A percentile compares a stretch with the other conserved stretches of the same genome.
Conservation (phyloP, 148 eudicot species). For the Spergularia bocconei region DNA sequence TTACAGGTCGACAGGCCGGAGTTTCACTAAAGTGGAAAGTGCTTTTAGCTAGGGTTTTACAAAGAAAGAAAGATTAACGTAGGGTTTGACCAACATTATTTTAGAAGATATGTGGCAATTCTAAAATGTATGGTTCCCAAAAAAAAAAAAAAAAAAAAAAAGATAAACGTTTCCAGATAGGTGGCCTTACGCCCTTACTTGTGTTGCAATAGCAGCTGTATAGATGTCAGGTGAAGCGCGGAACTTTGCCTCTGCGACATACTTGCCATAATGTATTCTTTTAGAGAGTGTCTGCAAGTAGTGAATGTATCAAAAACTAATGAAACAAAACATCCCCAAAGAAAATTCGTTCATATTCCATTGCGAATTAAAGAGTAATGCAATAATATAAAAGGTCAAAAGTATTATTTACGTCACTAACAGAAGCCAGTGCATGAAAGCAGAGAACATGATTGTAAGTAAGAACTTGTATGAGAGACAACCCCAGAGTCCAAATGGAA, state of each 20-base stretch:
- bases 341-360: background rate
- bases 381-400: too few relatives aligned
- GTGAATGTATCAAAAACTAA: background rate
- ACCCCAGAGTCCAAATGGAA: background rate
- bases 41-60: too few relatives aligned
- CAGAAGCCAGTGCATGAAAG: background rate
- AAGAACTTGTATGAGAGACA: background rate
- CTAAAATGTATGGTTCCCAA: too few relatives aligned
- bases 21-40: too few relatives aligned
- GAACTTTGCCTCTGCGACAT: slow-evolving; percentile 94
- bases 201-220: slow-evolving; percentile 66
- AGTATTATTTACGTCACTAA: background rate
- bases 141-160: too few relatives aligned
- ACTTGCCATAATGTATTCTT: slow-evolving; percentile 95
- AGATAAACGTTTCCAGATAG: background rate
- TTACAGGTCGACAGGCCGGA: too few relatives aligned
- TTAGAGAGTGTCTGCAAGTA: slow-evolving; percentile 73
- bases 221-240: slow-evolving; percentile 76
- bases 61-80: too few relatives aligned
- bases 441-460: background rate
- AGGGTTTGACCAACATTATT: too few relatives aligned
- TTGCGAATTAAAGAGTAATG: background rate
- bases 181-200: slow-evolving; percentile 49
- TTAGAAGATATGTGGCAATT: too few relatives aligned
- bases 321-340: background rate